Base-by-base conservation (phyloP, 2,329 filamentous ascomycete genomes). In the Huntiella decipiens region DNA sequence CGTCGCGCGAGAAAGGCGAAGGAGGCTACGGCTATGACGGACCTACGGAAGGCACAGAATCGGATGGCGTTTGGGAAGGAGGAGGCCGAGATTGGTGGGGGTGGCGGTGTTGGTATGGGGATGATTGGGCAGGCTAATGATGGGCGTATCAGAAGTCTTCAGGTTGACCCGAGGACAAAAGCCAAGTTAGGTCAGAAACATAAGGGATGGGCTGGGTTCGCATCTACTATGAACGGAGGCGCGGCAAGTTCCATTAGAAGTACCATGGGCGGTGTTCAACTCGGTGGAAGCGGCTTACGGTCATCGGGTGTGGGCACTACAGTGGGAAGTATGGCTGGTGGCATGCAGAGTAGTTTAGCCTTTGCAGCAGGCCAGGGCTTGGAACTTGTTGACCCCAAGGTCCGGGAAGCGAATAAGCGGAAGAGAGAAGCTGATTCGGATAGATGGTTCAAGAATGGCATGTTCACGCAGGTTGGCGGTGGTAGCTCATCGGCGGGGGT, bases 351-450 rank as follows among this genome's bases (percentile, higher is more conserved):
- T 54, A 86, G 80, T 43, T 74, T 98, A 54, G 82, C 87, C 0
- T 98, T 98, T 57, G 95, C 87, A 2, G 86, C 88, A 1, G 84
- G 93, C 12, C 91, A 96, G 58, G 91, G 91, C 2, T 69, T 98
- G 35, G 88, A 98, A 65, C 72, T 98, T 10, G 87, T 96, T 5
- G 88, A 96, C 59, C 91, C 91, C 16, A 94, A 91, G 66, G 75
- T 82, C 48, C 78, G 86, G 54, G 82, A 84, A 5, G 86, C 95
- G 64, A 72, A 93, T 59, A 86, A 73, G 57, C 73, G 85, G 55
- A 96, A 96, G 67, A 70, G 86, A 52, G 92, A 94, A 60, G 87
- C 85, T 1, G 91, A 96, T 52, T 85, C 94, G 58, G 88, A 96
- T 58, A 71, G 85, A 34, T 98, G 86, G 80, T 98, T 98, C 67